Conservation (phyloP, 176 grass and related monocot genomes). For the Phragmites australis region DNA sequence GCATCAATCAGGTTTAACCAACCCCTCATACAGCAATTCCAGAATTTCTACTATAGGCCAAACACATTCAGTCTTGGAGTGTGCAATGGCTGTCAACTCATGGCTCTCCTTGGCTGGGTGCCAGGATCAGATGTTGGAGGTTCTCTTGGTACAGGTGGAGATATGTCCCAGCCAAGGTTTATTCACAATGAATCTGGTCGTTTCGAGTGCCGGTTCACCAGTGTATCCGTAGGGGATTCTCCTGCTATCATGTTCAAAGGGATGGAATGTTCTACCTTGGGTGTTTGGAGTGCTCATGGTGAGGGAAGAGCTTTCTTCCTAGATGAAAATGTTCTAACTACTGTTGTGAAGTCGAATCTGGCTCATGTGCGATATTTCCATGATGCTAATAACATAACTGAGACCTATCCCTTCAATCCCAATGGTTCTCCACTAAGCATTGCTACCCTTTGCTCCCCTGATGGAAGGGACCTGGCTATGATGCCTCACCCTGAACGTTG, state of each 20-base stretch:
- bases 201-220: slow-evolving; percentile 80
- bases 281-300: slow-evolving; percentile 82
- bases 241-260: slow-evolving; percentile 89
- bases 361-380: slow-evolving; percentile 77
- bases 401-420: slow-evolving; percentile 89
- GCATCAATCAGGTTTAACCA: slow-evolving; percentile 90
- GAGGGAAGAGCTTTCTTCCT: slow-evolving; percentile 84
- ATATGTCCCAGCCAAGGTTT: slow-evolving; percentile 88
- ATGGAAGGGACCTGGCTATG: slow-evolving; percentile 93
- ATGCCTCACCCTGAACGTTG: slow-evolving; percentile 95
- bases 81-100: slow-evolving; percentile 91
- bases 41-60: slow-evolving; percentile 71
- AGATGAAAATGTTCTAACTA: slow-evolving; percentile 55
- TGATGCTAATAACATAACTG: slow-evolving; percentile 65
- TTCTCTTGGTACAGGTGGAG: slow-evolving; percentile 59
- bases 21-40: slow-evolving; percentile 74
- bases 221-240: slow-evolving; percentile 65
- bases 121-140: slow-evolving; percentile 63
- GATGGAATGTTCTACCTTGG: slow-evolving; percentile 86
- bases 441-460: slow-evolving; percentile 77
- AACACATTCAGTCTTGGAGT: slow-evolving; percentile 96
- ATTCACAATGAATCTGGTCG: slow-evolving; percentile 90
- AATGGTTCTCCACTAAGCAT: slow-evolving; percentile 91
- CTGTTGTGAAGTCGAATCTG: slow-evolving; percentile 61
- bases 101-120: slow-evolving; percentile 99